Evolutionary conservation across 148 eudicot genomes (phyloP).

Genomic region (Rhododendron ovatum): DNA sequence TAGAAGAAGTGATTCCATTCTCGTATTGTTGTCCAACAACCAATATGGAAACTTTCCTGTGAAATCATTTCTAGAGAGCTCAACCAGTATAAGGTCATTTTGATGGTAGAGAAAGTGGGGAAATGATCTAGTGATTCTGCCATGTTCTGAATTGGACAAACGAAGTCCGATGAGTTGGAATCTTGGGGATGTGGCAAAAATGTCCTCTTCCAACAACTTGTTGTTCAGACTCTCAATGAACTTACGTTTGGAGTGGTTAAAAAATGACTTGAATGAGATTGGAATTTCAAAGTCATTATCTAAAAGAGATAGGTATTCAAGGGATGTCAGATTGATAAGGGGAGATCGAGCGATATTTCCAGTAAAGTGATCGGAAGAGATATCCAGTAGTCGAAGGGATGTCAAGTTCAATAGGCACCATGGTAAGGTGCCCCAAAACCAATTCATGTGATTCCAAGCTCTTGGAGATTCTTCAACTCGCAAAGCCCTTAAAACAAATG

Average conservation of each 20-base stretch:
- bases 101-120: conserved; percentile 11
- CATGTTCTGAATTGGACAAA: neutral
- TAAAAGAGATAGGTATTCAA: conserved; percentile 1
- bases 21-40: conserved; percentile 5
- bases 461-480: neutral
- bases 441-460: neutral
- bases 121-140: neutral
- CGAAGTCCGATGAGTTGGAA: conserved; percentile 13
- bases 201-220: neutral
- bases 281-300: conserved; percentile 6
- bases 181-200: neutral
- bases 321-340: neutral
- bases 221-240: neutral
- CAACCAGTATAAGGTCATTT: no score
- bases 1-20: neutral
- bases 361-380: neutral
- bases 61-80: no score
- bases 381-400: neutral
- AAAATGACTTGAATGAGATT: conserved; percentile 12
- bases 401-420: neutral
- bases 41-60: conserved; percentile 11
- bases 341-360: neutral
- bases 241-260: neutral
- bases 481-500: neutral
- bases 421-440: neutral